Percentiles rank a stretch among this genome's conserved stretches.
Evolutionary conservation across 805 yeast genomes (phyloP).

Genomic region (Blastobotrys parvus): DNA sequence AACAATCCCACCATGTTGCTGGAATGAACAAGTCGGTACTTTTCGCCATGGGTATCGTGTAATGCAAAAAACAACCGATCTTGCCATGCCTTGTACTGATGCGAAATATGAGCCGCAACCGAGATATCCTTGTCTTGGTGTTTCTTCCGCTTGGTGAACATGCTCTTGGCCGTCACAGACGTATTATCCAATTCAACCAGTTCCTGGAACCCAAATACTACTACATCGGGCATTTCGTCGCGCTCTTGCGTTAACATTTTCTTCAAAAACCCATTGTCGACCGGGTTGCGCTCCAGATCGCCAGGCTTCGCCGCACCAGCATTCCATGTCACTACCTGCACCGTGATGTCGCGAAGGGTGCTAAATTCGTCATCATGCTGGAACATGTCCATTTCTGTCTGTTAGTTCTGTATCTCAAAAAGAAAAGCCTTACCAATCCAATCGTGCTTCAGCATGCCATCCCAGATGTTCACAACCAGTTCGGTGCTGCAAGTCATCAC

Average conservation of each 20-base stretch:
- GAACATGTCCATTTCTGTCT: conserved; percentile 20
- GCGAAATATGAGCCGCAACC: conserved; percentile 22
- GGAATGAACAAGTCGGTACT: conserved; percentile 55
- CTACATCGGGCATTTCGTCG: conserved; percentile 48
- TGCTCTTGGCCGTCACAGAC: conserved; percentile 57
- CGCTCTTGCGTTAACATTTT: conserved; percentile 17
- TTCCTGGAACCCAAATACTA: conserved; percentile 83
- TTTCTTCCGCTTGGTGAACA: conserved; percentile 47
- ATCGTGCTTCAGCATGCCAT: conserved; percentile 27
- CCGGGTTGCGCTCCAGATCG: conserved; percentile 18
- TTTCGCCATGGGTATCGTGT: conserved; percentile 25
- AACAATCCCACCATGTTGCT: conserved; percentile 85
- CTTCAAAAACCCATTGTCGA: conserved; percentile 16
- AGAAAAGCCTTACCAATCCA: conserved; percentile 22
- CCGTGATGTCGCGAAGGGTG: conserved; percentile 18
- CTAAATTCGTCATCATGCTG: conserved; percentile 23
- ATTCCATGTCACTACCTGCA: conserved; percentile 34
- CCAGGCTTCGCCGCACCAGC: conserved; percentile 32
- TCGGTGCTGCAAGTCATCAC: conserved; percentile 22
- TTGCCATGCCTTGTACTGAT: conserved; percentile 29
- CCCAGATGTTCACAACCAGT: conserved; percentile 25
- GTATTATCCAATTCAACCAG: conserved; percentile 81
- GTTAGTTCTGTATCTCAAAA: neutral
- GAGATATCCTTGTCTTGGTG: conserved; percentile 37
- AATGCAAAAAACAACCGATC: conserved; percentile 19